Conservation (phyloP, 768 basidiomycete species). For the Collybia nuda region DNA sequence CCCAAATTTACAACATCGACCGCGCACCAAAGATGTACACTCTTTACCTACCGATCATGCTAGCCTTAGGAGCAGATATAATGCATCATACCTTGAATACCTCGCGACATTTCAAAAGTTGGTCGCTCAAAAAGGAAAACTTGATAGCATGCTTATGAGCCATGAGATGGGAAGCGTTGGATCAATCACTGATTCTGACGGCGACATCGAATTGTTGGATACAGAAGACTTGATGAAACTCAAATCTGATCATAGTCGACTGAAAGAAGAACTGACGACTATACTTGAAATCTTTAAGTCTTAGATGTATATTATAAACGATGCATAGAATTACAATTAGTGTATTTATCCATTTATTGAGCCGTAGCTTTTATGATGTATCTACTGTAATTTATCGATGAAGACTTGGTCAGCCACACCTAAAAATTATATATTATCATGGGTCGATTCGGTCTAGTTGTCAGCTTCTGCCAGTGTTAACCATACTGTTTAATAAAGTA, state of each 20-base stretch:
- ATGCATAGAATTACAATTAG: background rate
- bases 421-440: too few species aligned
- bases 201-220: constrained; percentile 53
- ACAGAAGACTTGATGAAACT: constrained; percentile 50
- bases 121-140: constrained; percentile 47
- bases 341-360: too few species aligned
- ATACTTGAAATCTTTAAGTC: constrained; percentile 38
- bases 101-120: constrained; percentile 45
- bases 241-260: constrained; percentile 40
- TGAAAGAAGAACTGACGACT: constrained; percentile 52
- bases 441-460: too few species aligned
- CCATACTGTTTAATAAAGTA: too few species aligned
- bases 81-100: constrained; percentile 51
- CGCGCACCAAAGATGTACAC: constrained; percentile 28
- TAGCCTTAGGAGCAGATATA: constrained; percentile 53
- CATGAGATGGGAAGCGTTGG: constrained; percentile 30
- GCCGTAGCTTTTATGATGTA: too few species aligned
- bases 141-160: constrained; percentile 50
- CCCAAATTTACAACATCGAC: constrained; percentile 13
- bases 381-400: too few species aligned
- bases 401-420: too few species aligned
- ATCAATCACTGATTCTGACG: constrained; percentile 50
- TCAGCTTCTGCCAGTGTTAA: too few species aligned
- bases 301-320: too few species aligned
- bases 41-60: constrained; percentile 48